Percentiles rank a stretch among this genome's conserved stretches.
Conservation (phyloP, 768 basidiomycete genomes). For the Scleroderma bovista region DNA sequence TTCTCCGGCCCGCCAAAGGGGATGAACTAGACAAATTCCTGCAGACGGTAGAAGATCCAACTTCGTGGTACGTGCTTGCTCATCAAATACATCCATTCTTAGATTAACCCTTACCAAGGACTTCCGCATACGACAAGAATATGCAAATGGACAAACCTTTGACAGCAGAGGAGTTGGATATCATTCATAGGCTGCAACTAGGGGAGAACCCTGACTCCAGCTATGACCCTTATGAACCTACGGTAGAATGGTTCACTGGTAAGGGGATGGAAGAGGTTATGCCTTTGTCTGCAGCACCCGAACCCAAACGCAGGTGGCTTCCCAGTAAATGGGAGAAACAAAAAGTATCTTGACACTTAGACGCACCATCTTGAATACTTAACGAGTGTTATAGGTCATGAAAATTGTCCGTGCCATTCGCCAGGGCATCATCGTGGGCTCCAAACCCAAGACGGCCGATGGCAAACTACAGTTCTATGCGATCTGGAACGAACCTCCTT, state of each 20-base stretch:
- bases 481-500: slow-evolving; percentile 83
- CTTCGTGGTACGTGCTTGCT: slow-evolving; percentile 63
- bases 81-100: neutral
- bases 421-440: slow-evolving; percentile 87
- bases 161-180: slow-evolving; percentile 86
- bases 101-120: slow-evolving; percentile 45
- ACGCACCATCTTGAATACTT: slow-evolving; percentile 2
- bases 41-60: slow-evolving; percentile 86
- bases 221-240: slow-evolving; percentile 93
- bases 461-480: slow-evolving; percentile 70
- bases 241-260: slow-evolving; percentile 94
- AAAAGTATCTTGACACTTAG: slow-evolving; percentile 54
- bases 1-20: slow-evolving; percentile 89
- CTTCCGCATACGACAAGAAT: slow-evolving; percentile 86
- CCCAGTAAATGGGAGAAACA: slow-evolving; percentile 99
- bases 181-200: slow-evolving; percentile 85
- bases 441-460: slow-evolving; percentile 73
- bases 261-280: slow-evolving; percentile 92
- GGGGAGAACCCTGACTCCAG: slow-evolving; percentile 86
- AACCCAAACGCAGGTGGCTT: slow-evolving; percentile 94
- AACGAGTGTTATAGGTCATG: slow-evolving; percentile 66
- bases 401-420: slow-evolving; percentile 99
- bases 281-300: slow-evolving; percentile 87
- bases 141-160: slow-evolving; percentile 82
- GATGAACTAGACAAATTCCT: slow-evolving; percentile 98